phyloP scores from a whole-genome alignment of 225 moss, liverwort and hornwort genomes.

The Physcomitrium patens region DNA sequence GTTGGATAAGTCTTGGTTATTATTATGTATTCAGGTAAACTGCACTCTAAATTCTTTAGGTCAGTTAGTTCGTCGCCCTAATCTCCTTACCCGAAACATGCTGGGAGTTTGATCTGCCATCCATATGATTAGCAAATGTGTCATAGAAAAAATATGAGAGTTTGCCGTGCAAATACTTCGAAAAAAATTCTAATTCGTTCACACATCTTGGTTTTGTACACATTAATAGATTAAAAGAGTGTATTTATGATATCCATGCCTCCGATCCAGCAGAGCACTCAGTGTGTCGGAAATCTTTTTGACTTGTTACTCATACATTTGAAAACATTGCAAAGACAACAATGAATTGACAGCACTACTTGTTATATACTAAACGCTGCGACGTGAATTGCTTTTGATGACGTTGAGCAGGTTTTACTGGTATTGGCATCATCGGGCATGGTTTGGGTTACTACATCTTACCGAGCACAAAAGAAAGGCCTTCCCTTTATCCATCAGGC shows the following conservation, averaged over 20 bases:
- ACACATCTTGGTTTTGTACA: too few species aligned
- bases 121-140: too few species aligned
- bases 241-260: neutral
- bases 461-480: slow-evolving; percentile 75
- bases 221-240: too few species aligned
- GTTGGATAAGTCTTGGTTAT: slow-evolving; percentile 55
- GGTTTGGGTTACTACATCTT: slow-evolving; percentile 95
- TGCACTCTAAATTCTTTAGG: neutral
- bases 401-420: slow-evolving; percentile 62
- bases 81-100: too few species aligned
- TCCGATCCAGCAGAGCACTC: neutral
- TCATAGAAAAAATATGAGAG: too few species aligned
- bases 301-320: neutral
- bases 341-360: neutral
- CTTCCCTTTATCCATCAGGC: slow-evolving; percentile 81
- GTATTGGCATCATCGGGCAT: slow-evolving; percentile 80
- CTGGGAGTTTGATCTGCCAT: too few species aligned
- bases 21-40: slow-evolving; percentile 76
- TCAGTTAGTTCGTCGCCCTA: neutral
- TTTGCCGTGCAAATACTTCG: too few species aligned
- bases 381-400: slow-evolving; percentile 8
- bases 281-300: neutral
- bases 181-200: too few species aligned
- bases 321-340: neutral
- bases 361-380: slow-evolving; percentile 8